phyloP scores from a whole-genome alignment of 805 yeast genomes.

The Saturnispora hagleri region DNA sequence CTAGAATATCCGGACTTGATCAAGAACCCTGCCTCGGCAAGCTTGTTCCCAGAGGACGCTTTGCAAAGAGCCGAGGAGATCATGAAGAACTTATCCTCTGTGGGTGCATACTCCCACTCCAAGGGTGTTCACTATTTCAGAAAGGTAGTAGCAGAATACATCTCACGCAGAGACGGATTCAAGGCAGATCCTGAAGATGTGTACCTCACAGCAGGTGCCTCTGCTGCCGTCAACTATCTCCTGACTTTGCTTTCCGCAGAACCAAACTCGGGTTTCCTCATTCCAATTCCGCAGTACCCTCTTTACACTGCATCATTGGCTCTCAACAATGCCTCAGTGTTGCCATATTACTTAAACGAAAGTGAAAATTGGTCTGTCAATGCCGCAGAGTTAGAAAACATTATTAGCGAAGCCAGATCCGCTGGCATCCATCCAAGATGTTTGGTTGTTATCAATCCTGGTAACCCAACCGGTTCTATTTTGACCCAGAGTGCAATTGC shows the following conservation, averaged over 20 bases:
- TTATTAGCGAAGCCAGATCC: slow-evolving; percentile 38
- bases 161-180: slow-evolving; percentile 68
- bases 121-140: slow-evolving; percentile 77
- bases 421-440: slow-evolving; percentile 61
- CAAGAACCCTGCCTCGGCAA: slow-evolving; percentile 23
- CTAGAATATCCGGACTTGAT: slow-evolving; percentile 77
- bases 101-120: slow-evolving; percentile 93
- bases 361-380: slow-evolving; percentile 75
- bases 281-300: slow-evolving; percentile 98
- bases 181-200: slow-evolving; percentile 61
- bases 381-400: slow-evolving; percentile 49
- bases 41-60: slow-evolving; percentile 56
- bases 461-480: slow-evolving; percentile 95
- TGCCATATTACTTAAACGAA: slow-evolving; percentile 85
- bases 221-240: slow-evolving; percentile 80
- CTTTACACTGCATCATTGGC: slow-evolving; percentile 92
- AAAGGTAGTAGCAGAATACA: slow-evolving; percentile 72
- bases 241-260: slow-evolving; percentile 63
- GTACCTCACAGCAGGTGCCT: slow-evolving; percentile 89
- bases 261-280: slow-evolving; percentile 66
- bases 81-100: slow-evolving; percentile 59
- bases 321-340: slow-evolving; percentile 68
- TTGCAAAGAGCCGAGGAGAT: slow-evolving; percentile 57
- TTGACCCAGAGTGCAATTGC: slow-evolving; percentile 56
- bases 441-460: slow-evolving; percentile 92